Conservation (phyloP, 306 rosid species). For the Alnus glutinosa region DNA sequence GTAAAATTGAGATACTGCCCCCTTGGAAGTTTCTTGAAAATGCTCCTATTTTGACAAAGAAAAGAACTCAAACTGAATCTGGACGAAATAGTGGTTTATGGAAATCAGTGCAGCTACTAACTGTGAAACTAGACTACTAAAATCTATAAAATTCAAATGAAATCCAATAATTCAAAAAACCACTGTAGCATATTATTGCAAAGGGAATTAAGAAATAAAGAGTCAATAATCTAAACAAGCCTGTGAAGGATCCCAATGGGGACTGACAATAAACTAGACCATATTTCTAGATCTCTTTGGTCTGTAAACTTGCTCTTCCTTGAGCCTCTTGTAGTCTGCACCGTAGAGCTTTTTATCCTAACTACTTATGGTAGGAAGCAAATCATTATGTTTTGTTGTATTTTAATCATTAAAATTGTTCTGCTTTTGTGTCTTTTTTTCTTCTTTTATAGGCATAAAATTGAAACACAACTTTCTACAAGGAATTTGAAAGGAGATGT, state of each 20-base stretch:
- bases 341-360: background rate
- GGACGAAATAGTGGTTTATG: background rate
- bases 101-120: background rate
- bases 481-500: slow-evolving; percentile 49
- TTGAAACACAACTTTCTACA: slow-evolving; percentile 44
- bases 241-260: background rate
- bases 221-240: background rate
- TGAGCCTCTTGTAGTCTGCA: background rate
- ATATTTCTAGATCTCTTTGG: too few species aligned
- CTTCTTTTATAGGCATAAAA: slow-evolving; percentile 44
- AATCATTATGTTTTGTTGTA: background rate
- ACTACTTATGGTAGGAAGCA: background rate
- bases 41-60: background rate
- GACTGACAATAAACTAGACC: background rate
- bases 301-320: background rate
- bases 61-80: background rate
- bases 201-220: slow-evolving; percentile 1
- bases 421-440: background rate
- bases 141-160: background rate
- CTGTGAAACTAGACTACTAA: background rate
- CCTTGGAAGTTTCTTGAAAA: background rate
- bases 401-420: background rate
- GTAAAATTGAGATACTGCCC: background rate
- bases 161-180: background rate
- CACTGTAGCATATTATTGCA: background rate